Conservation (phyloP, 2,329 filamentous ascomycete genomes). For the Verticillium zaregamsianum region DNA sequence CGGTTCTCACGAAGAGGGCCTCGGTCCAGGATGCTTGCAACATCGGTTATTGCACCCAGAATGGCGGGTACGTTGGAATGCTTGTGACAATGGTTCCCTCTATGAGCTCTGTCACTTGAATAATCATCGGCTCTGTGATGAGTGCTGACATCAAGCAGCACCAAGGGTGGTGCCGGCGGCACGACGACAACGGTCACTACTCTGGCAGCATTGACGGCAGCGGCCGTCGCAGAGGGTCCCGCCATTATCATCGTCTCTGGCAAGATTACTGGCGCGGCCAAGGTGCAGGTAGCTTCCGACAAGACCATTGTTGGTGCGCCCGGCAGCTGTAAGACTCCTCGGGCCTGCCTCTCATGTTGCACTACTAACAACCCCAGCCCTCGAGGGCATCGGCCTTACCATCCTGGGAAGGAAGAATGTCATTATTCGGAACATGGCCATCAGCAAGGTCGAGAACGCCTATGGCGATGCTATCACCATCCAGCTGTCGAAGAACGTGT, state of each 20-base stretch:
- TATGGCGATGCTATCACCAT: constrained; percentile 55
- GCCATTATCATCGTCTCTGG: constrained; percentile 30
- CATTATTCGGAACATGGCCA: constrained; percentile 55
- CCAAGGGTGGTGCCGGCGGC: constrained; percentile 10
- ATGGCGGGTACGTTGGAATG: constrained; percentile 6
- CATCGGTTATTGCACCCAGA: constrained; percentile 12
- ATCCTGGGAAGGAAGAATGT: constrained; percentile 48
- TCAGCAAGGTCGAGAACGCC: constrained; percentile 46
- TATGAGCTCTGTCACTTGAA: not conserved
- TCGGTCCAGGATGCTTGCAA: constrained; percentile 10
- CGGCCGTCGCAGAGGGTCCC: constrained; percentile 32
- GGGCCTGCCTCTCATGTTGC: too few relatives aligned
- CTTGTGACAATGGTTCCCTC: not conserved
- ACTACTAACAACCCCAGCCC: not conserved
- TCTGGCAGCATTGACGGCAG: constrained; percentile 39
- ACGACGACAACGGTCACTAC: constrained; percentile 39
- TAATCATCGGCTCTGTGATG: not conserved
- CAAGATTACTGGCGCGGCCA: constrained; percentile 28
- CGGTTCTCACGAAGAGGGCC: constrained; percentile 6
- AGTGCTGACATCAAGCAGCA: not conserved
- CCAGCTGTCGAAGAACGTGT: constrained; percentile 48
- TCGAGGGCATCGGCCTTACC: constrained; percentile 42
- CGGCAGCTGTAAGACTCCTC: constrained; percentile 12
- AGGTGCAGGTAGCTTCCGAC: constrained; percentile 33
- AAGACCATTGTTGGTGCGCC: constrained; percentile 34